phyloP scores from a whole-genome alignment of 306 rosid species.

The Chamaecrista fasciculata region DNA sequence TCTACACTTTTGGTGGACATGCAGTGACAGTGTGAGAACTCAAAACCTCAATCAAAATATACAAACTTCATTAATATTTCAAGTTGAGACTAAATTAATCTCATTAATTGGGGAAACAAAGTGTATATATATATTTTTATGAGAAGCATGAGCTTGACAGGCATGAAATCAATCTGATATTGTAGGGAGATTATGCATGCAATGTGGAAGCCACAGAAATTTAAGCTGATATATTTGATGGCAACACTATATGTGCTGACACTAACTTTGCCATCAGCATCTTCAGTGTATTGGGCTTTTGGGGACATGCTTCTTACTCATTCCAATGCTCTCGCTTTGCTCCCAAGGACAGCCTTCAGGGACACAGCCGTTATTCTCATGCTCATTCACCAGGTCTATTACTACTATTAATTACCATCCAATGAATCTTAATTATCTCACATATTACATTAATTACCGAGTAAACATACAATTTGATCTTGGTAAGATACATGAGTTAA shows the following conservation, averaged over 20 bases:
- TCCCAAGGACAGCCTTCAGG: conserved; percentile 72
- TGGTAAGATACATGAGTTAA: too few relatives aligned
- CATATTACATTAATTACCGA: not conserved
- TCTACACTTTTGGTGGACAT: conserved; percentile 97
- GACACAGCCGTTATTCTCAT: conserved; percentile 86
- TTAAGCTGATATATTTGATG: conserved; percentile 80
- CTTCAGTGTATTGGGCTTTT: conserved; percentile 95
- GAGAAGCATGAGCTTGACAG: conserved; percentile 17
- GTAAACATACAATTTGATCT: too few relatives aligned
- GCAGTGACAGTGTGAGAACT: conserved; percentile 92
- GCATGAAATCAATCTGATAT: not conserved
- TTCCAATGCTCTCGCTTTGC: conserved; percentile 85
- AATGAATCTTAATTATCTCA: not conserved
- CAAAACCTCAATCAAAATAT: conserved; percentile 6
- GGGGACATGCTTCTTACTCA: conserved; percentile 90
- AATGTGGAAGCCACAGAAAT: conserved; percentile 99
- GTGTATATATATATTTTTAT: too few relatives aligned
- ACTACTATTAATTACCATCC: conserved; percentile 12
- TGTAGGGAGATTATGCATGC: conserved; percentile 98
- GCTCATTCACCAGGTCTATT: conserved; percentile 99
- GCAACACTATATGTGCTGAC: conserved; percentile 93
- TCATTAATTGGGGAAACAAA: not conserved
- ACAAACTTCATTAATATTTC: conserved; percentile 3
- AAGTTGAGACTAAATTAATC: not conserved
- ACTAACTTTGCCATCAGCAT: conserved; percentile 87